A percentile compares a stretch with the other conserved stretches of the same genome.
Conservation (phyloP, 2,329 filamentous ascomycete species). For the Cadophora malorum region DNA sequence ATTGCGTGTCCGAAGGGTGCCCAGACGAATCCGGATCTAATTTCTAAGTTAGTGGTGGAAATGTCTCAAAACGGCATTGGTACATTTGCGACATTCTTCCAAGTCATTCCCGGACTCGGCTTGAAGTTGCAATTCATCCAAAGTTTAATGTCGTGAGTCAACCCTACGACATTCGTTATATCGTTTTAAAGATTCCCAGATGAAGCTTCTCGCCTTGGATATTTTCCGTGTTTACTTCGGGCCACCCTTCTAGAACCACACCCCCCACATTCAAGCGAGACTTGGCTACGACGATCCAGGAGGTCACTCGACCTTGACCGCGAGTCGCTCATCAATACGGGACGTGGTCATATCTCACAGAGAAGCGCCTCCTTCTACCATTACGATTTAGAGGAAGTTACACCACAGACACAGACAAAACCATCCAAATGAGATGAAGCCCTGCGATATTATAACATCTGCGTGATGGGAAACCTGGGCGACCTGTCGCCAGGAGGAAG, state of each 20-base stretch:
- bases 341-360: conserved; percentile 10
- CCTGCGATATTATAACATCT: conserved; percentile 37
- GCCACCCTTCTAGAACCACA: neutral
- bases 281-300: conserved; percentile 14
- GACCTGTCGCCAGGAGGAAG: conserved; percentile 79
- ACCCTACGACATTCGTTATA: neutral
- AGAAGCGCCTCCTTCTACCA: neutral
- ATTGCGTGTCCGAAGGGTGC: neutral
- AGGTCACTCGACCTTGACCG: conserved; percentile 28
- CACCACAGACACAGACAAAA: conserved; percentile 19
- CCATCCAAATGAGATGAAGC: conserved; percentile 40
- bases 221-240: conserved; percentile 1
- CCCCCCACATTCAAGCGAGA: conserved; percentile 21
- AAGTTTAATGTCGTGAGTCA: neutral
- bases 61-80: neutral
- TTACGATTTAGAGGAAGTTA: conserved; percentile 1
- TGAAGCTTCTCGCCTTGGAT: neutral
- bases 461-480: conserved; percentile 72
- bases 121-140: neutral
- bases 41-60: neutral
- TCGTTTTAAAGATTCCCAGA: neutral
- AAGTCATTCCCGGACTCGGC: neutral
- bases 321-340: conserved; percentile 14
- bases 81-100: neutral
- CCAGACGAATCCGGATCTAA: neutral